Conservation (phyloP, 371 early-diverging fungal species). For the Lichtheimia hyalospora region DNA sequence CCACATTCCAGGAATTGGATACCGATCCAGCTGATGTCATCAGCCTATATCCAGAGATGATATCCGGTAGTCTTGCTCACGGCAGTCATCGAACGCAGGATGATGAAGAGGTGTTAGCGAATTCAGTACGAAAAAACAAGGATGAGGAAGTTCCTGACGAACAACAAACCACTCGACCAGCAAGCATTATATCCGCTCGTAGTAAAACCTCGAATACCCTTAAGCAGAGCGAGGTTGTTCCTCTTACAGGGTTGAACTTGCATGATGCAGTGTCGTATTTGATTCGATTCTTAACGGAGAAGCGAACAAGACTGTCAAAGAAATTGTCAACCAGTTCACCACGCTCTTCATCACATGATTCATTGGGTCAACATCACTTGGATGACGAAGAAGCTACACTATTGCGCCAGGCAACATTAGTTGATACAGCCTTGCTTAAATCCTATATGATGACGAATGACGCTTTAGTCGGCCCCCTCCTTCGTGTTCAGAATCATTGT, state of each 20-base stretch:
- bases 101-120: conserved; percentile 16
- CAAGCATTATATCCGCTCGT: conserved; percentile 29
- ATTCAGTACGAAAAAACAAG: conserved; percentile 13
- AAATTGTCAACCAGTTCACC: conserved; percentile 25
- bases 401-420: conserved; percentile 63
- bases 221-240: conserved; percentile 22
- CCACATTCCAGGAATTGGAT: conserved; percentile 76
- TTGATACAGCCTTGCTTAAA: conserved; percentile 89
- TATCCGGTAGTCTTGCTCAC: conserved; percentile 44
- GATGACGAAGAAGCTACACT: conserved; percentile 43
- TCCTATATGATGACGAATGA: conserved; percentile 80
- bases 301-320: conserved; percentile 62
- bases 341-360: conserved; percentile 8
- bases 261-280: conserved; percentile 65
- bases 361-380: conserved; percentile 6
- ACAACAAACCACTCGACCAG: conserved; percentile 18
- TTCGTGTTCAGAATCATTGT: conserved; percentile 87
- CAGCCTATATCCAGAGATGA: conserved; percentile 77
- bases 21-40: conserved; percentile 85
- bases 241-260: conserved; percentile 44
- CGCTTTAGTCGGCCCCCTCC: conserved; percentile 80
- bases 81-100: background rate
- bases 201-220: conserved; percentile 29
- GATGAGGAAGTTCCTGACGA: conserved; percentile 12
- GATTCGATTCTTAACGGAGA: conserved; percentile 72